These are phyloP conservation scores for Polychaeton citri DNA, from an alignment of 2,329 filamentous ascomycete genomes.

Conservation along the genomic window DNA sequence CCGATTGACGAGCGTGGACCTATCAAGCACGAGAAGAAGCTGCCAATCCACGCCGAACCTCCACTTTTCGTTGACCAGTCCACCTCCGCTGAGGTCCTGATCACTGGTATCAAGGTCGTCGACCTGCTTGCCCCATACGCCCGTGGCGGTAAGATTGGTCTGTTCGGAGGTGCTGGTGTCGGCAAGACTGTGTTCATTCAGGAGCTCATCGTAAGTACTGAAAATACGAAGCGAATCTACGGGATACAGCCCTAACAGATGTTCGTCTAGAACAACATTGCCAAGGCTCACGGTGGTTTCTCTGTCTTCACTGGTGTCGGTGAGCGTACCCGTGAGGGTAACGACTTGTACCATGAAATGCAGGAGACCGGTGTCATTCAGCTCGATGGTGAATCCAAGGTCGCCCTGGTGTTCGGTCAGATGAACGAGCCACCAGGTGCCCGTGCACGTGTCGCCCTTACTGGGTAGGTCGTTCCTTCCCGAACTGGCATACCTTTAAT, in stretches of 20 bases:
- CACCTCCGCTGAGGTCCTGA: constrained; percentile 87
- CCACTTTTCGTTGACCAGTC: constrained; percentile 92
- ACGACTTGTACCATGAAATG: constrained; percentile 99
- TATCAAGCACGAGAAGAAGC: constrained; percentile 79
- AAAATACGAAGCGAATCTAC: background rate
- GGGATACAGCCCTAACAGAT: constrained; percentile 1
- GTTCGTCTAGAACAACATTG: constrained; percentile 86
- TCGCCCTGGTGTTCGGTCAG: constrained; percentile 98
- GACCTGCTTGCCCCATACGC: constrained; percentile 97
- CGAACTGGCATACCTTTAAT: background rate
- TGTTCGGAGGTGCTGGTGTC: constrained; percentile 99
- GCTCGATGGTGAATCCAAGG: constrained; percentile 98
- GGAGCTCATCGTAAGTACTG: constrained; percentile 73
- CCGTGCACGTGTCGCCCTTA: constrained; percentile 98
- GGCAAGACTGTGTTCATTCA: constrained; percentile 99
- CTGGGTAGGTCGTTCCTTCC: constrained; percentile 38
- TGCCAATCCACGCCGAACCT: constrained; percentile 88
- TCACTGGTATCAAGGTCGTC: constrained; percentile 99
- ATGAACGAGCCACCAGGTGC: constrained; percentile 99
- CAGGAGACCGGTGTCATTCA: constrained; percentile 99
- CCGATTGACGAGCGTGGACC: constrained; percentile 99
- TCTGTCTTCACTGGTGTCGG: constrained; percentile 99
- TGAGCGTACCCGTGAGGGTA: constrained; percentile 99
- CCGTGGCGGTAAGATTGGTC: constrained; percentile 99
- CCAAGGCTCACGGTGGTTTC: constrained; percentile 99